Conservation (phyloP, 257 asterid species). For the Petunia axillaris region DNA sequence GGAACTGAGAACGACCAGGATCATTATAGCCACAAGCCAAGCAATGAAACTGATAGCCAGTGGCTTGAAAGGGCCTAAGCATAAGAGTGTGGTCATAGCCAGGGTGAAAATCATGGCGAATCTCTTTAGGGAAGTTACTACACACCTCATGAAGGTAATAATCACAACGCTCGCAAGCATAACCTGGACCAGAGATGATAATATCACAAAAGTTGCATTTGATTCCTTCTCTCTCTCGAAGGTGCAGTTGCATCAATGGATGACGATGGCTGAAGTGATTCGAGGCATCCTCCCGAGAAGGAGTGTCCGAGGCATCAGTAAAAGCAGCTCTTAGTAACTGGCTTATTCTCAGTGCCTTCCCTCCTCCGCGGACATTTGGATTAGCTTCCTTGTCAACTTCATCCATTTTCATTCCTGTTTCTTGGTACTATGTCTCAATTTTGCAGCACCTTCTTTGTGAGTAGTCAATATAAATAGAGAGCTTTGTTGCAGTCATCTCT, state of each 20-base stretch:
- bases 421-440: too few relatives aligned
- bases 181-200: neutral
- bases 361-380: neutral
- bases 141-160: neutral
- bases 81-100: neutral
- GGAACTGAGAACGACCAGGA: neutral
- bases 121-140: neutral
- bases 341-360: neutral
- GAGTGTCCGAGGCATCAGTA: neutral
- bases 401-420: too few relatives aligned
- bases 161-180: neutral
- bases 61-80: neutral
- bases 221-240: neutral
- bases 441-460: too few relatives aligned
- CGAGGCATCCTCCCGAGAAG: neutral
- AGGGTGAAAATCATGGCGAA: neutral
- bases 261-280: conserved; percentile 9
- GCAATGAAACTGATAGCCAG: neutral
- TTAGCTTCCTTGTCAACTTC: too few relatives aligned
- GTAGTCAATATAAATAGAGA: too few relatives aligned
- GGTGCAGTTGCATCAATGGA: neutral
- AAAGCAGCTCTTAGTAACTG: neutral
- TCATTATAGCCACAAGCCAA: neutral
- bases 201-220: neutral
- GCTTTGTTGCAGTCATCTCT: too few relatives aligned